Evolutionary conservation across 106 monocot species (phyloP).

Genomic region (Xerophyta viscosa): DNA sequence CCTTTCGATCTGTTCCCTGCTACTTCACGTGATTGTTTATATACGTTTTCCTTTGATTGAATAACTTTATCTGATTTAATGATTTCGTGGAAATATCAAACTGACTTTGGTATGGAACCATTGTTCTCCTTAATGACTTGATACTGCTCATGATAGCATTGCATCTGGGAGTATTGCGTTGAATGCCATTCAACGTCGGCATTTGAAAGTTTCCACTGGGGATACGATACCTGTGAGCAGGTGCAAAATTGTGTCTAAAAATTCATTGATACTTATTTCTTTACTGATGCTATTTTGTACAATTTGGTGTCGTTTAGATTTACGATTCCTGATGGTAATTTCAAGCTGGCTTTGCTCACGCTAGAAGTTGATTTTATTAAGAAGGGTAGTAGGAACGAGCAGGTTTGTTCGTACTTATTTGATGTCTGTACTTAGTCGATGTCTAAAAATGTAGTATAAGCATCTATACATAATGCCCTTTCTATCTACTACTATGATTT

Average conservation of each 20-base stretch:
- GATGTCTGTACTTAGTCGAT: no score
- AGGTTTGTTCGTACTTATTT: no score
- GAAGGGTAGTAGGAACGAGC: conserved; percentile 54
- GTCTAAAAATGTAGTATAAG: no score
- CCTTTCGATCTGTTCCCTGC: no score
- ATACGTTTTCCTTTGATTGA: no score
- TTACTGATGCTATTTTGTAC: background rate
- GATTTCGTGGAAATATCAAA: no score
- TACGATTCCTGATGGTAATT: conserved; percentile 38
- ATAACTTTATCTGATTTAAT: no score
- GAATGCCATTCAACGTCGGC: conserved; percentile 83
- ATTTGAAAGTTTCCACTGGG: conserved; percentile 66
- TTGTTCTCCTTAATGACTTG: conserved; percentile 43
- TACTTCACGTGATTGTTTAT: no score
- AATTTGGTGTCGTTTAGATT: conserved; percentile 29
- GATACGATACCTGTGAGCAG: conserved; percentile 66
- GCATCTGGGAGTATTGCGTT: conserved; percentile 48
- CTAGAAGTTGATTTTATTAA: conserved; percentile 75
- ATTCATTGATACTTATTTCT: background rate
- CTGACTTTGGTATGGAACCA: no score
- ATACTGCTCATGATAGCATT: conserved; percentile 48
- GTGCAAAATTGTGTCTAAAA: conserved; percentile 11
- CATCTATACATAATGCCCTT: no score
- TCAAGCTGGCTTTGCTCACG: conserved; percentile 79
- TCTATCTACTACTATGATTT: no score